These are phyloP conservation scores for Cymbopogon flexuosus DNA, from an alignment of 202 grass and related monocot genomes.

Conservation along the genomic window DNA sequence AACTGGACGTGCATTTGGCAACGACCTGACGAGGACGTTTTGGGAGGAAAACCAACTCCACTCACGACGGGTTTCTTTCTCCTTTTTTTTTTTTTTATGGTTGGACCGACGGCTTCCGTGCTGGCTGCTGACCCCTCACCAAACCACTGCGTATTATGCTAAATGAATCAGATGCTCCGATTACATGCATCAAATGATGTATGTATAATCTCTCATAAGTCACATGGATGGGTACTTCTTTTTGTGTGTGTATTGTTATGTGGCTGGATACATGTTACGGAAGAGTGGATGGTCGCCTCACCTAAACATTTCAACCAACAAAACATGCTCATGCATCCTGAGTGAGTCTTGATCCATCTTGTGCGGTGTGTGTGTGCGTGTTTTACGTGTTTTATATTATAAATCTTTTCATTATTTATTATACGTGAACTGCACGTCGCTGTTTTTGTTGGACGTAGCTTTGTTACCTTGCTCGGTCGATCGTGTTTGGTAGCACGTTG, in stretches of 20 bases:
- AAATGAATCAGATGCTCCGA: background rate
- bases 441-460: background rate
- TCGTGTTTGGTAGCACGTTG: slow-evolving; percentile 27
- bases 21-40: slow-evolving; percentile 41
- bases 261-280: slow-evolving; percentile 34
- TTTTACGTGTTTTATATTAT: background rate
- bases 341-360: background rate
- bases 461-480: background rate
- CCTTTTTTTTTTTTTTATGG: slow-evolving; percentile 8
- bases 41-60: slow-evolving; percentile 20
- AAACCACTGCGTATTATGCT: background rate
- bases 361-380: background rate
- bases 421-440: background rate
- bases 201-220: no score
- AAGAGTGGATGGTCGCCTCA: background rate
- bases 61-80: background rate
- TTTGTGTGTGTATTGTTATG: background rate
- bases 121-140: slow-evolving; percentile 32
- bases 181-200: no score
- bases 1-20: slow-evolving; percentile 12
- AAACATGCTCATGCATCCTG: slow-evolving; percentile 25
- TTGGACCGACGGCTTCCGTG: slow-evolving; percentile 34
- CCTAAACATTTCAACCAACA: slow-evolving; percentile 13
- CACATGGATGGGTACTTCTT: no score
- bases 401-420: background rate